Base-by-base conservation (phyloP, 2,329 filamentous ascomycete genomes). In the Botrytis paeoniae region DNA sequence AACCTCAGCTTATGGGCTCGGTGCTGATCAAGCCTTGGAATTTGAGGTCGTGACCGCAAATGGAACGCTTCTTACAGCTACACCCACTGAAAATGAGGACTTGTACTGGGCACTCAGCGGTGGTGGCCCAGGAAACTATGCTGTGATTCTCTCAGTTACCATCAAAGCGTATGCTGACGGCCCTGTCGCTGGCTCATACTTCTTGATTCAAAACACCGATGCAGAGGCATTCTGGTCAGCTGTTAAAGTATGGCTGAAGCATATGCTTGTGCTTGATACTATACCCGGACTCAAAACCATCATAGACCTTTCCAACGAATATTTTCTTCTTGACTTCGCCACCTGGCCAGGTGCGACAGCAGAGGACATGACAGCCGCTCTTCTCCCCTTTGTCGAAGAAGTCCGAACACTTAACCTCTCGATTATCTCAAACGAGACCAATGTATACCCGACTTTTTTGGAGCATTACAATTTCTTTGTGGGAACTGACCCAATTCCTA, bases 91-190 rank as follows among this genome's bases (percentile, higher is more conserved):
- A 51, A 84, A 90, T 71, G 72, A 81, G 0, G 88, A 91, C 69
- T 80, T 91, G 0, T 91, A 89, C 79, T 92, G 89, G 89, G 89
- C 89, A 0, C 82, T 90, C 72, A 82, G 86, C 71, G 88, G 89
- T 16, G 84, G 87, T 7, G 74, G 74, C 37, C 87, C 86, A 2
- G 86, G 85, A 25, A 90, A 87, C 0, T 91, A 88, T 77, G 89
- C 86, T 0, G 83, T 91, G 2, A 84, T 90, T 35, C 85, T 85
- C 3, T 87, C 86, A 0, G 81, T 90, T 65, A 90, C 88, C 0
- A 78, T 87, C 20, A 85, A 85, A 73, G 85, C 86, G 0, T 82
- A 87, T 76, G 82, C 84, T 0, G 84, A 83, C 4, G 78, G 78
- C 0, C 80, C 79, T 0, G 80, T 82, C 2, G 73, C 78, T 16